phyloP scores from a whole-genome alignment of 2,329 filamentous ascomycete species.

The Colletotrichum karsti region DNA sequence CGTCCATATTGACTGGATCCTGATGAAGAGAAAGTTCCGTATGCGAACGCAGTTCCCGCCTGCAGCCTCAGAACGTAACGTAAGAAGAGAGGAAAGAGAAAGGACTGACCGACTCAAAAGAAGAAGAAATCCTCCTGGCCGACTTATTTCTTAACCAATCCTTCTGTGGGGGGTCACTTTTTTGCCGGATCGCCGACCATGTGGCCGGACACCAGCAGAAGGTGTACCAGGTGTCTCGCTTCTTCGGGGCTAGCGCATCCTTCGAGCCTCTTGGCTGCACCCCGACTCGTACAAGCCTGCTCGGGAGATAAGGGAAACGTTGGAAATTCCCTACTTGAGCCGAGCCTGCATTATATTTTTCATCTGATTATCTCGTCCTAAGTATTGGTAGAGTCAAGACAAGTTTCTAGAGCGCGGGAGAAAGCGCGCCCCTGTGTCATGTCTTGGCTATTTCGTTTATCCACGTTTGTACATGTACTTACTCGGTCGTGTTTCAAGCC shows the following conservation, averaged over 20 bases:
- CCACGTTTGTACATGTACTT: slow-evolving; percentile 9
- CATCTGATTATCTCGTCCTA: slow-evolving; percentile 2
- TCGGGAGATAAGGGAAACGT: slow-evolving; percentile 15
- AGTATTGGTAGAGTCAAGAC: background rate
- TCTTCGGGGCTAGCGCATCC: slow-evolving; percentile 15
- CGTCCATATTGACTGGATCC: background rate
- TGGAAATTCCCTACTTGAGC: background rate
- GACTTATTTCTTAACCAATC: slow-evolving; percentile 2
- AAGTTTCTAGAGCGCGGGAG: background rate
- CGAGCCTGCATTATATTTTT: background rate
- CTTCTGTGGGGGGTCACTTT: background rate
- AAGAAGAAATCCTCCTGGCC: background rate
- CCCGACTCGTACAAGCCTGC: slow-evolving; percentile 3
- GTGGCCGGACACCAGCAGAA: background rate
- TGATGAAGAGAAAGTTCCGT: background rate
- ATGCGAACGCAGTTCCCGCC: background rate
- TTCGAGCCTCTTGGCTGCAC: background rate
- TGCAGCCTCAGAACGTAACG: background rate
- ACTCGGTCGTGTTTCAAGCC: background rate
- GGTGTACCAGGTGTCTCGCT: slow-evolving; percentile 11
- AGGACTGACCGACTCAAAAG: background rate
- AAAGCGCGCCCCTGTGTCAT: background rate
- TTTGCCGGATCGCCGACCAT: slow-evolving; percentile 16
- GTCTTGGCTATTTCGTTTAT: background rate
- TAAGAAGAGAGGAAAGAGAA: background rate